phyloP scores from a whole-genome alignment of 1,284 basidiomycete species.

The Cerrena zonata region DNA sequence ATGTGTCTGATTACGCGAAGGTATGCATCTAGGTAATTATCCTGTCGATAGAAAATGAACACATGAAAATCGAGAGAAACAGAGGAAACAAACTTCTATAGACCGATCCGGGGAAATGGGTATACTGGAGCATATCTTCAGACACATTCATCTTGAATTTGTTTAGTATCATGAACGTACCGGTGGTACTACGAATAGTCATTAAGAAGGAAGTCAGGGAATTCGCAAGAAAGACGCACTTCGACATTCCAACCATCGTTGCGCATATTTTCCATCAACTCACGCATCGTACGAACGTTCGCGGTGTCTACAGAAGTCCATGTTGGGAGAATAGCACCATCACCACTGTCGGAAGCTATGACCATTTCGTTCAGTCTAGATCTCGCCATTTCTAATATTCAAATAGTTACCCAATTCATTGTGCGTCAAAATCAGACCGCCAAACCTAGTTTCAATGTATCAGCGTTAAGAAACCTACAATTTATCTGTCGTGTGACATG shows the following conservation, averaged over 20 bases:
- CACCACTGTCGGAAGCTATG: slow-evolving; percentile 65
- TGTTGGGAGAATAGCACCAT: slow-evolving; percentile 83
- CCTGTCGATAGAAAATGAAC: slow-evolving; percentile 43
- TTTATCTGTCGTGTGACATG: too few species aligned
- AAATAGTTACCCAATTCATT: slow-evolving; percentile 67
- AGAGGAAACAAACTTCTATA: slow-evolving; percentile 56
- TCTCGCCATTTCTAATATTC: background rate
- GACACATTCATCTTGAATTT: background rate
- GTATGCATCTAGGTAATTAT: slow-evolving; percentile 93
- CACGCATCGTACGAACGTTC: slow-evolving; percentile 83
- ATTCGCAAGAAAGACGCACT: slow-evolving; percentile 36
- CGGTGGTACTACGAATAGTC: slow-evolving; percentile 53
- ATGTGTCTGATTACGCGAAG: slow-evolving; percentile 76
- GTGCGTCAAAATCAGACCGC: slow-evolving; percentile 89
- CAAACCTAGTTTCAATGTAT: slow-evolving; percentile 51
- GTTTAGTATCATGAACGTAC: slow-evolving; percentile 26
- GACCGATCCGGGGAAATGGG: slow-evolving; percentile 88
- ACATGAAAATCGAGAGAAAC: slow-evolving; percentile 77
- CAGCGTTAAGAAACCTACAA: slow-evolving; percentile 5
- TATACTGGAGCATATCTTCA: slow-evolving; percentile 50
- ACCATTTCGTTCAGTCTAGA: background rate
- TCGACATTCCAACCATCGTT: slow-evolving; percentile 86
- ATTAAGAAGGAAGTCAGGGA: slow-evolving; percentile 5
- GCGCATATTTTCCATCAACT: slow-evolving; percentile 81
- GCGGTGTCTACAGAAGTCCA: slow-evolving; percentile 88